These are phyloP conservation scores for Moricandia arvensis DNA, from an alignment of 345 rosid species.

Conservation along the genomic window DNA sequence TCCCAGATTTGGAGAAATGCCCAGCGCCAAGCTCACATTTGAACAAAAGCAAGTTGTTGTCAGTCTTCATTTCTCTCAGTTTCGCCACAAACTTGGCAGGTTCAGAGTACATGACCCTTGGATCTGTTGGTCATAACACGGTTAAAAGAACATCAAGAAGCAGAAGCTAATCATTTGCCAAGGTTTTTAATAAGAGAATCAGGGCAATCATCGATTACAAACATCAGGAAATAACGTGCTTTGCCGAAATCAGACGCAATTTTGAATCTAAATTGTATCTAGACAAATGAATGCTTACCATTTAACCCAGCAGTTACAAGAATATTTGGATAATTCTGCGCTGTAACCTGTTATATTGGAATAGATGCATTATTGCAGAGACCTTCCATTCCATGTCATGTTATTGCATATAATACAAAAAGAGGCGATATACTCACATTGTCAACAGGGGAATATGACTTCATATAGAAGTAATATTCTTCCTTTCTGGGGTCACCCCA, in stretches of 20 bases:
- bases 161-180: conserved; percentile 1
- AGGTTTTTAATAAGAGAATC: not conserved
- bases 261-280: not conserved
- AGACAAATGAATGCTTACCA: conserved; percentile 46
- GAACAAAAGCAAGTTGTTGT: conserved; percentile 64
- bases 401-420: conserved; percentile 6
- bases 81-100: conserved; percentile 91
- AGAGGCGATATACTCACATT: conserved; percentile 49
- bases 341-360: conserved; percentile 51
- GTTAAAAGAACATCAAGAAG: not conserved
- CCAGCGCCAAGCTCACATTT: conserved; percentile 95
- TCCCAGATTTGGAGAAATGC: conserved; percentile 93
- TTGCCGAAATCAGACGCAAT: not conserved
- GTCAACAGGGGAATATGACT: conserved; percentile 94
- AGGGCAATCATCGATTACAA: not conserved
- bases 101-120: conserved; percentile 90
- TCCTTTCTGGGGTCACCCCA: conserved; percentile 98
- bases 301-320: conserved; percentile 86
- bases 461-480: conserved; percentile 84
- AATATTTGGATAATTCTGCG: conserved; percentile 74
- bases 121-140: conserved; percentile 46
- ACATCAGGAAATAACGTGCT: not conserved
- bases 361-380: not conserved
- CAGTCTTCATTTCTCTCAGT: conserved; percentile 83
- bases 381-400: not conserved